phyloP scores from a whole-genome alignment of 352 stramenopile genomes.

The Globisporangium iwayamae region DNA sequence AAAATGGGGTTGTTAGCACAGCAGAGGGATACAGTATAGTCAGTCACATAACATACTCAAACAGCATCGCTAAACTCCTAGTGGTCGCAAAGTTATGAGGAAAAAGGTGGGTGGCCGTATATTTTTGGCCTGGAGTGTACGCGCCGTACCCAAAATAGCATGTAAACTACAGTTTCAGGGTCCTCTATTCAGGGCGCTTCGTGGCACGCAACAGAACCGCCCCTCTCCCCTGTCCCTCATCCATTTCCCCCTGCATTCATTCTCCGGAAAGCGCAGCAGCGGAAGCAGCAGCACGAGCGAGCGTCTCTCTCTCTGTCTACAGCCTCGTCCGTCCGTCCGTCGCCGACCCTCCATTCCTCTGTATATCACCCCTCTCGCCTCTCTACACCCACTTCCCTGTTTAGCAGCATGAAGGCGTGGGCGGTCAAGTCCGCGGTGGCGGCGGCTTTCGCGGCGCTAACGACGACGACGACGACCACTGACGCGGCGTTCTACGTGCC shows the following conservation, averaged over 20 bases:
- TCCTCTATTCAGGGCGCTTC: not conserved
- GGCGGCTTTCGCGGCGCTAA: constrained; percentile 17
- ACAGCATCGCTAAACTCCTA: too few relatives aligned
- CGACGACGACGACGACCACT: constrained; percentile 11
- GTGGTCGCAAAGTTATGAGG: too few relatives aligned
- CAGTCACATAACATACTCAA: too few relatives aligned
- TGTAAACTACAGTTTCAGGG: not conserved
- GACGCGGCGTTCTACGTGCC: constrained; percentile 82
- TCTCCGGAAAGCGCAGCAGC: not conserved
- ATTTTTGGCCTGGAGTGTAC: too few relatives aligned
- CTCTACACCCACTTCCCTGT: not conserved
- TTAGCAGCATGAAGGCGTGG: constrained; percentile 15
- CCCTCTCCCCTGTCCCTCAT: not conserved
- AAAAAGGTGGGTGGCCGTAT: too few relatives aligned
- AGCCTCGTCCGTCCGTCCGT: not conserved
- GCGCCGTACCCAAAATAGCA: not conserved
- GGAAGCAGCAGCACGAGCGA: not conserved
- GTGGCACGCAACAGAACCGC: not conserved
- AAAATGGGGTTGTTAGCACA: too few relatives aligned
- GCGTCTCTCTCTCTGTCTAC: not conserved
- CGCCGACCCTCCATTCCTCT: not conserved
- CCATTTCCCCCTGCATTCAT: not conserved
- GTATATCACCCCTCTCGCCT: not conserved
- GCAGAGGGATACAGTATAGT: too few relatives aligned
- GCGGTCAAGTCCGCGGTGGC: constrained; percentile 7